These are phyloP conservation scores for Aspergillus incahuasiensis DNA, from an alignment of 495 filamentous ascomycete species.

Conservation along the genomic window DNA sequence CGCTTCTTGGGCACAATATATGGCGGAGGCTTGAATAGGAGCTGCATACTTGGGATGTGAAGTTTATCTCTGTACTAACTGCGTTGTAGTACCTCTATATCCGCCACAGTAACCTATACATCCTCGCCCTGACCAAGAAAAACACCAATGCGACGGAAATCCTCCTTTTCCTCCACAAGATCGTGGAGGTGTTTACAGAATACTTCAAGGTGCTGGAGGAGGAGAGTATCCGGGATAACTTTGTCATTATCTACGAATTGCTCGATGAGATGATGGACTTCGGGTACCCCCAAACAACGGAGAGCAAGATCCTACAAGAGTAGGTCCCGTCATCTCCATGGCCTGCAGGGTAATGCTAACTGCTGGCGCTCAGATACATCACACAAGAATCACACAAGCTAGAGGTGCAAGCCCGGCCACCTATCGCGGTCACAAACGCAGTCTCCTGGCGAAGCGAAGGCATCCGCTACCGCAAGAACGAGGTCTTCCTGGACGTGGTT, in stretches of 20 bases:
- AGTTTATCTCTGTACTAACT: neutral
- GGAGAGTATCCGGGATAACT: conserved; percentile 99
- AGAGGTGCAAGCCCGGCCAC: conserved; percentile 96
- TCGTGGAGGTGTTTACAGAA: conserved; percentile 98
- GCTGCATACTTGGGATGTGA: neutral
- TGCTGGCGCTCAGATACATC: conserved; percentile 62
- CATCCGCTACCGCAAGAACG: conserved; percentile 98
- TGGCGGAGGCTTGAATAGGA: neutral
- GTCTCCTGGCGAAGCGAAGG: conserved; percentile 98
- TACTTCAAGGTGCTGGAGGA: conserved; percentile 99
- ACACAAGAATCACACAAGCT: conserved; percentile 99
- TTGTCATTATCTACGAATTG: conserved; percentile 98
- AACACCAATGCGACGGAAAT: conserved; percentile 99
- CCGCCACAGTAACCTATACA: conserved; percentile 98
- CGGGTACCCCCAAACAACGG: conserved; percentile 97
- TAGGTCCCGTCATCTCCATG: too few relatives aligned
- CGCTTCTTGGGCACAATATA: neutral
- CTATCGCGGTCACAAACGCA: conserved; percentile 97
- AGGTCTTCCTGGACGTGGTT: conserved; percentile 97
- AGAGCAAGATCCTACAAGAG: conserved; percentile 98
- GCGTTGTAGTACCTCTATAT: conserved; percentile 89
- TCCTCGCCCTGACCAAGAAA: conserved; percentile 95
- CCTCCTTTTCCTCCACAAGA: conserved; percentile 93
- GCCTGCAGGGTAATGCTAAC: too few relatives aligned
- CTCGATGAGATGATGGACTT: conserved; percentile 99